These are phyloP conservation scores for Saitozyma sp. DNA, from an alignment of 768 basidiomycete species.

Conservation along the genomic window DNA sequence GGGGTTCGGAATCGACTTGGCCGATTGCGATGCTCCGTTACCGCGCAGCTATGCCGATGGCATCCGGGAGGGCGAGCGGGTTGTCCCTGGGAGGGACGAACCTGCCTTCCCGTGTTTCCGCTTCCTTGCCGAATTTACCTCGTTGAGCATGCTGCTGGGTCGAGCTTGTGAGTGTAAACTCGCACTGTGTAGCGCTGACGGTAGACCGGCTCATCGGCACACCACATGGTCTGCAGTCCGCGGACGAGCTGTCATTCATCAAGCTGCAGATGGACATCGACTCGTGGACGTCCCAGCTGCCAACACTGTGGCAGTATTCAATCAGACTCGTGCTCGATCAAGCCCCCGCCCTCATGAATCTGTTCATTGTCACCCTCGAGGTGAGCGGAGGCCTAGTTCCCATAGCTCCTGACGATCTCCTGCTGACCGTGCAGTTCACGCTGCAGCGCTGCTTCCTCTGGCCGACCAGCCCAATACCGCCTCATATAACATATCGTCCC, in stretches of 20 bases:
- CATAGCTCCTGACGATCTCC: neutral
- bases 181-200: too few relatives aligned
- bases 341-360: slow-evolving; percentile 19
- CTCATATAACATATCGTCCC: slow-evolving; percentile 22
- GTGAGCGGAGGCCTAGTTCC: slow-evolving; percentile 1
- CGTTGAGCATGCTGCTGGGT: slow-evolving; percentile 20
- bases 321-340: slow-evolving; percentile 13
- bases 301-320: slow-evolving; percentile 20
- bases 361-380: slow-evolving; percentile 18
- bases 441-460: slow-evolving; percentile 20
- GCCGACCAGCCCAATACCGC: slow-evolving; percentile 13
- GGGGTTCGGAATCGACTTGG: slow-evolving; percentile 17
- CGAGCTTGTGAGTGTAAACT: slow-evolving; percentile 14
- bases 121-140: slow-evolving; percentile 19
- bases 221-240: slow-evolving; percentile 13
- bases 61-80: slow-evolving; percentile 14
- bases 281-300: slow-evolving; percentile 19
- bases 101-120: slow-evolving; percentile 26
- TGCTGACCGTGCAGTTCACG: slow-evolving; percentile 15
- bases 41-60: slow-evolving; percentile 23
- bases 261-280: slow-evolving; percentile 23
- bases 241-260: slow-evolving; percentile 19
- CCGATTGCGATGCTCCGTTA: slow-evolving; percentile 19
- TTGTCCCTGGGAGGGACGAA: slow-evolving; percentile 1
- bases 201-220: slow-evolving; percentile 7